Evolutionary conservation across 192 early-diverging fungal species (phyloP), one percentile per base, ranked within the genome.

Genomic region (Backusella tuberculispora): DNA sequence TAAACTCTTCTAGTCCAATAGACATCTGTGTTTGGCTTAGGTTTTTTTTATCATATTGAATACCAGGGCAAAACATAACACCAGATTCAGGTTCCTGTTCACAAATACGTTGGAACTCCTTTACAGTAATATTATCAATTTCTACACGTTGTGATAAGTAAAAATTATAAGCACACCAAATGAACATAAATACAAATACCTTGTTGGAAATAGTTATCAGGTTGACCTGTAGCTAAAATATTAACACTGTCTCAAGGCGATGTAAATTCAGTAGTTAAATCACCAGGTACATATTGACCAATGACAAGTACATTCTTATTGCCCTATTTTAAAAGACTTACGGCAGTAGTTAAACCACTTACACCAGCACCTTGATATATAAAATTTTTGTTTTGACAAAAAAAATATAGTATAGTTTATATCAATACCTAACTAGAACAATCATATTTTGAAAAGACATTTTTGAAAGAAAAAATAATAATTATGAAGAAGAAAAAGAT

Each of bases 341-440:
- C 74, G 2, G 89, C 95, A 0, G 89, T 90, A 12, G 93, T 93
- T 14, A 96, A 84, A 9, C 95, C 95, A 29, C 85, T 76, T 5
- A 96, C 95, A 74, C 95, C 95, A 4, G 90, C 88, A 13, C 95
- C 95, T 76, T 69, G n/a, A 24, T 5, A 29, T 34, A 14, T 65
- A 0, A 65, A 24, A 29, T 1, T 34, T 34, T 34, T 34, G 29
- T 2, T 34, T 34, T 34, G 29, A 2, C 2, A 34, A 34, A 34
- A n/a, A n/a, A 34, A n/a, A n/a, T n/a, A n/a, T n/a, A n/a, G 12
- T 42, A n/a, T 3, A 40, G 1, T 66, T 38, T 38, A 68, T 68
- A 19, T 68, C 42, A 7, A 24, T 44, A 44, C 24, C 66, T 74
- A 66, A 63, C 73, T 21, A 74, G 63, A 66, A 74, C 34, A 44